Evolutionary conservation across 2,329 filamentous ascomycete species (phyloP), one percentile per base, ranked within the genome.

Genomic region (Apiospora kogelbergensis): DNA sequence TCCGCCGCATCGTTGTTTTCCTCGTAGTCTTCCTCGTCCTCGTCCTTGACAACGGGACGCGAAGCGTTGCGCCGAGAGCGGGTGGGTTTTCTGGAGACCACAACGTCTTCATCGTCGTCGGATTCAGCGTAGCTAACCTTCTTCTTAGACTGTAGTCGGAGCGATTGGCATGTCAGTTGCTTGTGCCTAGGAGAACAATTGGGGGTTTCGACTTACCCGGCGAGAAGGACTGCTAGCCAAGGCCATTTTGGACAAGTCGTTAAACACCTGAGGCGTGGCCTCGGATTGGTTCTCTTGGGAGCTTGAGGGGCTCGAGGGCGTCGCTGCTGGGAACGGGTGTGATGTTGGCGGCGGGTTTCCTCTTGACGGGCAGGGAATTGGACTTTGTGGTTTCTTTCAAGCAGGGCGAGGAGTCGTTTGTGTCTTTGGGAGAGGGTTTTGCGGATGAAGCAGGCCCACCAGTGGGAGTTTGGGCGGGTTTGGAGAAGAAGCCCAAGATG

Each of bases 291-390:
- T 90, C 74, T 92, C 89, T 71, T 93, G 89, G 0, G 91, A 91
- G 78, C 90, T 92, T 0, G 86, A 84, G 26, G 26, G 89, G 89
- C 67, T 91, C 89, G 33, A 89, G 79, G 44, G 86, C 87, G 80
- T 97, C 93, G 80, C 94, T 97, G 79, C 93, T 97, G 6, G 94
- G 91, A 6, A 91, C 87, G 5, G 94, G 93, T 0, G 93, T 95
- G 69, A 91, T 82, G 69, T 84, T 84, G 45, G 81, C 69, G 75
- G 81, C 70, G 75, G 81, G 74, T 75, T 84, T 74, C 73, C 78
- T 71, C 72, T 78, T 74, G 72, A 82, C 74, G 77, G 81, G 68
- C 73, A 77, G 63, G 71, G 72, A 66, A 70, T 73, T 71, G 67
- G 72, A 67, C 57, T 73, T 71, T 66, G 79, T 60, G 15, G 17